phyloP scores from a whole-genome alignment of 139 green algal species.

The Chloropicon primus region DNA sequence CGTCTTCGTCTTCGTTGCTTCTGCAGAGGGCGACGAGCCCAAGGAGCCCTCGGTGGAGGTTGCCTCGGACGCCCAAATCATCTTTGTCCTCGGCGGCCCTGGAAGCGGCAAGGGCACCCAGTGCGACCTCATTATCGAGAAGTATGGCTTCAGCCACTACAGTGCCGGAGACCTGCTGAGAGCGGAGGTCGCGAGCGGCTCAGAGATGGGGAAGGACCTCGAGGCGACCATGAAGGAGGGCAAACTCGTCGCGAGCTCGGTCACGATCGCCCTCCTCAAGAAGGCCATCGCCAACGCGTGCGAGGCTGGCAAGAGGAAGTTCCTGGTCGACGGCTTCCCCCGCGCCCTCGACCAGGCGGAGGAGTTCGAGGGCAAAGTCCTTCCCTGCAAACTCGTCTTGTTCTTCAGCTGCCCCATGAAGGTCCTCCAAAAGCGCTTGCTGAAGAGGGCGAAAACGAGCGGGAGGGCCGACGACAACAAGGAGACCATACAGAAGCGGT shows the following conservation, averaged over 20 bases:
- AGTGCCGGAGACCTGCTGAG: conserved; percentile 10
- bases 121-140: background rate
- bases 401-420: conserved; percentile 8
- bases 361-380: conserved; percentile 21
- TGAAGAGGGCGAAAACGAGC: conserved; percentile 41
- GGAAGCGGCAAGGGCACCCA: conserved; percentile 15
- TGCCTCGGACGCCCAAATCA: background rate
- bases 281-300: conserved; percentile 44
- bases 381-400: conserved; percentile 18
- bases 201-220: conserved; percentile 23
- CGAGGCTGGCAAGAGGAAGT: conserved; percentile 26
- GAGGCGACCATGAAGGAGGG: conserved; percentile 65
- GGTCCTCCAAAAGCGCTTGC: background rate
- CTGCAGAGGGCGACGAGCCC: background rate
- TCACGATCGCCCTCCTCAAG: conserved; percentile 58
- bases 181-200: conserved; percentile 49
- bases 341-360: conserved; percentile 13
- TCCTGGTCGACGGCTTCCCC: background rate
- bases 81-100: conserved; percentile 21
- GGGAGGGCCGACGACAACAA: conserved; percentile 52
- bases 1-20: too few relatives aligned
- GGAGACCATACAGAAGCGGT: conserved; percentile 47
- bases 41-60: background rate
- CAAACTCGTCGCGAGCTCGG: conserved; percentile 55
- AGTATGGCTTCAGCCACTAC: background rate